Percentiles rank a stretch among this genome's conserved stretches.
Conservation (phyloP, 1,284 basidiomycete genomes). For the Boletus albobrunnescens region DNA sequence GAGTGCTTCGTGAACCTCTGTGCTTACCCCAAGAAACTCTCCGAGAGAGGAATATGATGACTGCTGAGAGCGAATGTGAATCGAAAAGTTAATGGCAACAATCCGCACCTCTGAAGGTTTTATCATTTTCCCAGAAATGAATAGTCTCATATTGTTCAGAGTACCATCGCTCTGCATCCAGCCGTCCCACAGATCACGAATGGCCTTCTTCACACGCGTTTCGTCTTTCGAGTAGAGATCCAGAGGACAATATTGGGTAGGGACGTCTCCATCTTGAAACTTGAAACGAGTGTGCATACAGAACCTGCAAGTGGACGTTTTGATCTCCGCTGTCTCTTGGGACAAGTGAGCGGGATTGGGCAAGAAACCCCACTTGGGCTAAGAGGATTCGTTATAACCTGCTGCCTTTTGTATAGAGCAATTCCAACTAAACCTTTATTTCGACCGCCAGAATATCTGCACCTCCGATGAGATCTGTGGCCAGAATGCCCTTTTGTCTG, state of each 20-base stretch:
- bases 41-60: slow-evolving; percentile 10
- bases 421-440: slow-evolving; percentile 65
- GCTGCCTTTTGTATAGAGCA: background rate
- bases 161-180: slow-evolving; percentile 64
- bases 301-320: slow-evolving; percentile 76
- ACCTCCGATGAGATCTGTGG: slow-evolving; percentile 65
- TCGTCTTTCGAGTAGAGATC: slow-evolving; percentile 78
- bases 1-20: slow-evolving; percentile 41
- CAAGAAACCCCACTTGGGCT: slow-evolving; percentile 96
- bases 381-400: slow-evolving; percentile 1
- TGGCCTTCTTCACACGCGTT: slow-evolving; percentile 54
- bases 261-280: slow-evolving; percentile 37
- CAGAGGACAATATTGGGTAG: slow-evolving; percentile 75
- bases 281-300: slow-evolving; percentile 77
- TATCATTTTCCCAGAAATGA: slow-evolving; percentile 60
- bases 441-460: slow-evolving; percentile 66
- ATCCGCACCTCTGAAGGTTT: slow-evolving; percentile 56
- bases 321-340: slow-evolving; percentile 50
- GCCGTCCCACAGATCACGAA: slow-evolving; percentile 66
- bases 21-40: slow-evolving; percentile 17
- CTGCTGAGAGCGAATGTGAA: slow-evolving; percentile 5
- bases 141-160: slow-evolving; percentile 80
- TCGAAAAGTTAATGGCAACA: background rate
- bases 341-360: slow-evolving; percentile 62
- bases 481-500: slow-evolving; percentile 59